These are phyloP conservation scores for Saussurea involucrata DNA, from an alignment of 129 eudicot genomes.

Conservation along the genomic window DNA sequence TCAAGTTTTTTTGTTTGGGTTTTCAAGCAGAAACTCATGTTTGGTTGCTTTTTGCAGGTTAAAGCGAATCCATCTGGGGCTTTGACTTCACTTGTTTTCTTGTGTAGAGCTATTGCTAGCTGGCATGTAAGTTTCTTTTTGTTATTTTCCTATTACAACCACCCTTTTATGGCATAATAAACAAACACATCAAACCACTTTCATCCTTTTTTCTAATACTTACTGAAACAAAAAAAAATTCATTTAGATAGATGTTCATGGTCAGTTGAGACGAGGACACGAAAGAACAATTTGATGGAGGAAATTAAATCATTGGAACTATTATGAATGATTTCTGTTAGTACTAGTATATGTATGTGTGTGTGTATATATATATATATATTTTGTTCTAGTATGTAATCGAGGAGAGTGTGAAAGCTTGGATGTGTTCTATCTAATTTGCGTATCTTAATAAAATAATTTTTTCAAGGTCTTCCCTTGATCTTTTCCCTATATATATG, in stretches of 20 bases:
- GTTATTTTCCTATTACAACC: background rate
- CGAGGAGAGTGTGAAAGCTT: background rate
- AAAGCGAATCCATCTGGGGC: slow-evolving; percentile 90
- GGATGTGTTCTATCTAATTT: background rate
- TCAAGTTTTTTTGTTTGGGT: background rate
- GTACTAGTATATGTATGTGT: background rate
- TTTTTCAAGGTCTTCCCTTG: too few relatives aligned
- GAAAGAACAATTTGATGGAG: background rate
- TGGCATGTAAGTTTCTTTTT: slow-evolving; percentile 66
- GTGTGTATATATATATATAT: too few relatives aligned
- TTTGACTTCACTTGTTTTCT: slow-evolving; percentile 69
- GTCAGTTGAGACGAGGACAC: background rate
- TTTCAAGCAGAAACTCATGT: slow-evolving; percentile 5
- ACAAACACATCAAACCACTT: background rate
- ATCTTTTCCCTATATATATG: background rate
- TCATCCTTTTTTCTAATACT: background rate
- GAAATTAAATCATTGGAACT: background rate
- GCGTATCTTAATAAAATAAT: background rate
- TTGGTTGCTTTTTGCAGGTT: slow-evolving; percentile 58
- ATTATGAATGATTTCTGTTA: background rate
- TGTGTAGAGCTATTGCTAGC: slow-evolving; percentile 95
- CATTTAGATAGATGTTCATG: background rate
- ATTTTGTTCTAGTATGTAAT: background rate
- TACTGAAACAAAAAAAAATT: background rate
- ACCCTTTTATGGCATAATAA: background rate